Percentiles rank a stretch among this genome's conserved stretches.
These are phyloP conservation scores for Claviceps monticola DNA, from an alignment of 2,329 filamentous ascomycete species.

Conservation along the genomic window DNA sequence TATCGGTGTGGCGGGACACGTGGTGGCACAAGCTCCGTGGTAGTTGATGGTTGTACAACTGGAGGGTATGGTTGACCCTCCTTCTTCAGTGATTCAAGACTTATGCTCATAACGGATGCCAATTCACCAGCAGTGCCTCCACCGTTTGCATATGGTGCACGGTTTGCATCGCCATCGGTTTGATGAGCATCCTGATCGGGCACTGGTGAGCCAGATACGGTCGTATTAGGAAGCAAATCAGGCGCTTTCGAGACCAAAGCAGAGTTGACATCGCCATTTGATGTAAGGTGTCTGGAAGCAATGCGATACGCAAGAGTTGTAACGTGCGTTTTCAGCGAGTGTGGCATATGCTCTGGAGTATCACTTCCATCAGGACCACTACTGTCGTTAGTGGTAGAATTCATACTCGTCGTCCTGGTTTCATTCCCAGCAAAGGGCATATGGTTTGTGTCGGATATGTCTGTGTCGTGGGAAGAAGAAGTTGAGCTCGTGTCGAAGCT, in stretches of 20 bases:
- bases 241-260: background rate
- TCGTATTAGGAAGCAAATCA: background rate
- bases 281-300: slow-evolving; percentile 9
- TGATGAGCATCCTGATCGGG: background rate
- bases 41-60: slow-evolving; percentile 1
- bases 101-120: background rate
- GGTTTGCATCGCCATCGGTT: background rate
- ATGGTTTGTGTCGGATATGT: slow-evolving; percentile 31
- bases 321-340: slow-evolving; percentile 13
- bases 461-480: slow-evolving; percentile 38
- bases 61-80: background rate
- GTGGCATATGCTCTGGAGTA: slow-evolving; percentile 14
- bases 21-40: slow-evolving; percentile 3
- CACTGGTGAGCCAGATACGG: background rate
- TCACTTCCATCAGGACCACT: slow-evolving; percentile 21
- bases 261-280: slow-evolving; percentile 10
- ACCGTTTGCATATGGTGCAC: slow-evolving; percentile 1
- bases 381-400: slow-evolving; percentile 43
- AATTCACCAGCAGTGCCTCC: background rate
- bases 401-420: slow-evolving; percentile 39
- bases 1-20: slow-evolving; percentile 38
- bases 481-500: slow-evolving; percentile 42
- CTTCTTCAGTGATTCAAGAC: slow-evolving; percentile 2
- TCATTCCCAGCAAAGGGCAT: slow-evolving; percentile 29
- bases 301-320: slow-evolving; percentile 17